These are phyloP conservation scores for Neonectria magnoliae DNA, from an alignment of 2,329 filamentous ascomycete genomes.

Conservation along the genomic window DNA sequence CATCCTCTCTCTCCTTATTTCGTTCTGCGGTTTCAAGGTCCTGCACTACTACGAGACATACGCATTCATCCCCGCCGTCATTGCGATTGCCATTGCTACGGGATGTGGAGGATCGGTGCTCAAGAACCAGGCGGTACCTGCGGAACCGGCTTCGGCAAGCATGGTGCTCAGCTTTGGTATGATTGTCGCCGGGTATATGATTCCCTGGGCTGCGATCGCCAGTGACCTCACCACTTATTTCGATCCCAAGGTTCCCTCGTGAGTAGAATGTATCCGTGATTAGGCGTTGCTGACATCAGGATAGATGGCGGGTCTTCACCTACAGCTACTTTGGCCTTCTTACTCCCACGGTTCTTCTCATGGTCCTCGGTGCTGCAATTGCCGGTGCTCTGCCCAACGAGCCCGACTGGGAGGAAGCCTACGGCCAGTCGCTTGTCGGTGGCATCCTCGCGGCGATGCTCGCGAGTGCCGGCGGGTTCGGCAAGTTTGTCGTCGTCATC, in stretches of 20 bases:
- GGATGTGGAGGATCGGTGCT: constrained; percentile 64
- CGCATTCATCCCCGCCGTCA: constrained; percentile 65
- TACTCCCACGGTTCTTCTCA: constrained; percentile 66
- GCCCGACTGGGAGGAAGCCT: constrained; percentile 63
- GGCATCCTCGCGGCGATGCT: constrained; percentile 71
- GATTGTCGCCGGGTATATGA: constrained; percentile 70
- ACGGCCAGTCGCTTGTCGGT: constrained; percentile 63
- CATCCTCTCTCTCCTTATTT: constrained; percentile 65
- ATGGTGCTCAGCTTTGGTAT: constrained; percentile 66
- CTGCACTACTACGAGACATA: constrained; percentile 68
- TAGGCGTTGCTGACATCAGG: constrained; percentile 12
- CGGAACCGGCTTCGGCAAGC: constrained; percentile 54
- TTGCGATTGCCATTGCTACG: constrained; percentile 64
- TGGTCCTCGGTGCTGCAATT: constrained; percentile 73
- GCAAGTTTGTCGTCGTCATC: constrained; percentile 69
- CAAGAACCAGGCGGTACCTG: constrained; percentile 55
- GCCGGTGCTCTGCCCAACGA: constrained; percentile 66
- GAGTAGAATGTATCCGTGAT: constrained; percentile 29
- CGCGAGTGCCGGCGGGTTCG: constrained; percentile 66
- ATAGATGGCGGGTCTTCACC: constrained; percentile 57
- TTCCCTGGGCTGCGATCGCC: constrained; percentile 68
- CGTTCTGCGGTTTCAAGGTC: constrained; percentile 68
- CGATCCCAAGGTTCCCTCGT: constrained; percentile 63
- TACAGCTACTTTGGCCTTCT: constrained; percentile 68
- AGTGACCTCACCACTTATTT: constrained; percentile 72